Conservation (phyloP, 202 grass and related monocot species). For the Brachypodium distachyon region DNA sequence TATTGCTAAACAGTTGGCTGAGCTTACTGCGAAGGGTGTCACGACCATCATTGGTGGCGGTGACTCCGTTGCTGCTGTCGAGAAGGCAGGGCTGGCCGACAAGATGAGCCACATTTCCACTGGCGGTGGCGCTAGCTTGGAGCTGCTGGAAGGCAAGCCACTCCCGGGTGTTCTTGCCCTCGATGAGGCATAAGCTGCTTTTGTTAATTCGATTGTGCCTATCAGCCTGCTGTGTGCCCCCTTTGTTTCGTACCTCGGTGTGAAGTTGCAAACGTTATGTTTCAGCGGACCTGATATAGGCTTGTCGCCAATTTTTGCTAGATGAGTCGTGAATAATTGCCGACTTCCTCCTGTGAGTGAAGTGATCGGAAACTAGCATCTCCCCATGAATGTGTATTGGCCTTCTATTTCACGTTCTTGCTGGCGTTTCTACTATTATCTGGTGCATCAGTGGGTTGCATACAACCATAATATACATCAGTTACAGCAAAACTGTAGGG, state of each 20-base stretch:
- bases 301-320: conserved; percentile 49
- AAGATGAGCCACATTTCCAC: conserved; percentile 97
- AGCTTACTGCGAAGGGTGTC: conserved; percentile 60
- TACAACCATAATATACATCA: too few relatives aligned
- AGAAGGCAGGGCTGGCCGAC: conserved; percentile 76
- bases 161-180: conserved; percentile 90
- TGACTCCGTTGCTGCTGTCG: conserved; percentile 85
- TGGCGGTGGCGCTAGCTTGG: conserved; percentile 79
- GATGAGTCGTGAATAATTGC: conserved; percentile 45
- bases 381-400: conserved; percentile 13
- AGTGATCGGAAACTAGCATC: conserved; percentile 12
- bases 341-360: conserved; percentile 23
- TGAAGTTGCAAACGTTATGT: conserved; percentile 19
- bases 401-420: not conserved
- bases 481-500: too few relatives aligned
- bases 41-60: conserved; percentile 90
- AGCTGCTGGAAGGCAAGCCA: conserved; percentile 83
- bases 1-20: conserved; percentile 88
- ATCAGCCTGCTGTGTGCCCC: not conserved
- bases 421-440: too few relatives aligned
- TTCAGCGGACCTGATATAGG: conserved; percentile 26
- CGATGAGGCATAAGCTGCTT: conserved; percentile 50
- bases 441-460: too few relatives aligned
- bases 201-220: not conserved
- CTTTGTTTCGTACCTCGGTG: conserved; percentile 20